Evolutionary conservation across 2,329 filamentous ascomycete species (phyloP).

Genomic region (Nannizzia gypsea): DNA sequence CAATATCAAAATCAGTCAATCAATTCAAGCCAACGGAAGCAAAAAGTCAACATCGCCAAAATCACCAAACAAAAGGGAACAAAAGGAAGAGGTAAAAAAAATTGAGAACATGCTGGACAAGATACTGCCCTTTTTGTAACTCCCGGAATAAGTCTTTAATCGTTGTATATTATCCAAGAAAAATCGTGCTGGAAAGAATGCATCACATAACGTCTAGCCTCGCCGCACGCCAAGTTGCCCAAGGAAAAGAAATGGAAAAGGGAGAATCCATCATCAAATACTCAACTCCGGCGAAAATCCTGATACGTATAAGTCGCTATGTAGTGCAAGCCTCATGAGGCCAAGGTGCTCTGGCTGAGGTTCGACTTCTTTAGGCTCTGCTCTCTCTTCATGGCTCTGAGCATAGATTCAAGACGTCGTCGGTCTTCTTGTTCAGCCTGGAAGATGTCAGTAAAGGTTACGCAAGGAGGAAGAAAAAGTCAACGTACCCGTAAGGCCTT

Average conservation of each 20-base stretch:
- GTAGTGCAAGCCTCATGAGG: constrained; percentile 17
- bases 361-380: constrained; percentile 26
- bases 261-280: background rate
- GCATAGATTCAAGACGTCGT: constrained; percentile 51
- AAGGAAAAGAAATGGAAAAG: background rate
- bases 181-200: background rate
- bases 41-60: too few species aligned
- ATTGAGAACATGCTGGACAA: background rate
- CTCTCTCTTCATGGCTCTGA: constrained; percentile 41
- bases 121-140: background rate
- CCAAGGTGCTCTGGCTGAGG: constrained; percentile 24
- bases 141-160: background rate
- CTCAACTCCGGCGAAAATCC: background rate
- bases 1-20: background rate
- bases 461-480: background rate
- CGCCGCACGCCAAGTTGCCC: background rate
- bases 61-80: background rate
- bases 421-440: constrained; percentile 63
- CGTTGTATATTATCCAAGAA: background rate
- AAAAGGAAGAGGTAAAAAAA: background rate
- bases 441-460: constrained; percentile 9
- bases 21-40: too few species aligned
- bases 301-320: background rate
- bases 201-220: background rate
- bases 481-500: constrained; percentile 51